phyloP scores from a whole-genome alignment of 345 rosid species.

The Syzygium jambos region DNA sequence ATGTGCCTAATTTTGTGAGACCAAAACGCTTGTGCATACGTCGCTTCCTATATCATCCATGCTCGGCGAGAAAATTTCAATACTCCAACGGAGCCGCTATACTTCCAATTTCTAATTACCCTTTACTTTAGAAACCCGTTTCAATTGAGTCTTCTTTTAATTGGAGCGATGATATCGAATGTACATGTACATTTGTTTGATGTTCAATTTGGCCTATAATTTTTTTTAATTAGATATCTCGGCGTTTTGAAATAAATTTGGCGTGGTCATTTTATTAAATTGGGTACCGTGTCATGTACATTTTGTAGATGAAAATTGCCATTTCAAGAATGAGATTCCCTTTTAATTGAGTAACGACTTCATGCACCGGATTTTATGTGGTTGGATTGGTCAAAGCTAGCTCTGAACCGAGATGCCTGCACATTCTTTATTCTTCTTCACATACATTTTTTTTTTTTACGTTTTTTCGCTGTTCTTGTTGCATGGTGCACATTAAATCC shows the following conservation, averaged over 20 bases:
- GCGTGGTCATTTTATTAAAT: not conserved
- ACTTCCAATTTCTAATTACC: too few species aligned
- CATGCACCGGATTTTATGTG: not conserved
- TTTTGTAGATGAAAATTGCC: not conserved
- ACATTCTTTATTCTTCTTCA: not conserved
- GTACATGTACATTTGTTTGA: not conserved
- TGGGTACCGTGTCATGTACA: not conserved
- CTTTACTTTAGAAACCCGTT: too few species aligned
- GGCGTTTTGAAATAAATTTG: not conserved
- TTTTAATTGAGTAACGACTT: not conserved
- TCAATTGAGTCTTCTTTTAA: too few species aligned
- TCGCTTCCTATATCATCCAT: too few species aligned
- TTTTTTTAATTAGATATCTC: not conserved
- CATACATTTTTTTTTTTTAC: not conserved
- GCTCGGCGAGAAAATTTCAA: not conserved
- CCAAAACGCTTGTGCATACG: not conserved
- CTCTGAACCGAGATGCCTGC: not conserved
- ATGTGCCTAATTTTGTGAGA: not conserved
- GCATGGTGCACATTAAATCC: not conserved
- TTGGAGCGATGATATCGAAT: too few species aligned
- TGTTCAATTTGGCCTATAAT: not conserved
- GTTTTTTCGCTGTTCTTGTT: not conserved
- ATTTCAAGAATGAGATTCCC: not conserved
- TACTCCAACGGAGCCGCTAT: not conserved
- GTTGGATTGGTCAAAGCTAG: not conserved